A percentile compares a stretch with the other conserved stretches of the same genome.
phyloP scores from a whole-genome alignment of 2,329 filamentous ascomycete species.

The Ceratocystis diversiconidia region DNA sequence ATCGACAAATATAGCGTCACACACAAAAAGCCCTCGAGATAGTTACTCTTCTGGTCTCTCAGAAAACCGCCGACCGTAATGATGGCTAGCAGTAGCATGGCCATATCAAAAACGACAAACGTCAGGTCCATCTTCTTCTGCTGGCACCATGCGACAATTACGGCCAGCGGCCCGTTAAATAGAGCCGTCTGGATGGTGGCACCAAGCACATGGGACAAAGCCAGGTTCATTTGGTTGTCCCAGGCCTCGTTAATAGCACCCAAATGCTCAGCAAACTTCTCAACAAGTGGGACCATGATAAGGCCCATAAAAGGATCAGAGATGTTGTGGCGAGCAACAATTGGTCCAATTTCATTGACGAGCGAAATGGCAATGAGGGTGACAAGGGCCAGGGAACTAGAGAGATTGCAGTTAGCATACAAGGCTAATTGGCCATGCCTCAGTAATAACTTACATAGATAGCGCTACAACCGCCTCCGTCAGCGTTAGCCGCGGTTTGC shows the following conservation, averaged over 20 bases:
- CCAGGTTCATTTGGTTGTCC: conserved; percentile 73
- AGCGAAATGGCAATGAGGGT: conserved; percentile 60
- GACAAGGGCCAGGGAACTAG: conserved; percentile 52
- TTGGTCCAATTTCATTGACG: conserved; percentile 54
- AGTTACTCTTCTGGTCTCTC: conserved; percentile 78
- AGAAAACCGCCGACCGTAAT: conserved; percentile 79
- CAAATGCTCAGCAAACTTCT: conserved; percentile 75
- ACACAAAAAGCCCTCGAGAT: conserved; percentile 71
- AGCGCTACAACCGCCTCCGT: conserved; percentile 58
- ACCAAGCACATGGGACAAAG: conserved; percentile 71
- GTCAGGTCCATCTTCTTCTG: conserved; percentile 58
- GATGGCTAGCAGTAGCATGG: conserved; percentile 68
- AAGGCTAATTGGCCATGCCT: not conserved
- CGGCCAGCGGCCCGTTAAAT: conserved; percentile 70
- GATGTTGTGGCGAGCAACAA: conserved; percentile 33
- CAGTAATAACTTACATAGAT: conserved; percentile 12
- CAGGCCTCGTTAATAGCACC: conserved; percentile 76
- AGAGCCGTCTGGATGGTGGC: conserved; percentile 81
- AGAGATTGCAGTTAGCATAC: not conserved
- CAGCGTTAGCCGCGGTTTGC: conserved; percentile 57
- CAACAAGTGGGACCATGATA: conserved; percentile 67
- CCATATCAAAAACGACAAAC: conserved; percentile 77
- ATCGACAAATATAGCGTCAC: conserved; percentile 52
- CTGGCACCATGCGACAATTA: conserved; percentile 73
- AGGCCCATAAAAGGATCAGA: conserved; percentile 48